Evolutionary conservation across 345 rosid species (phyloP).

Genomic region (Hibiscus mutabilis): DNA sequence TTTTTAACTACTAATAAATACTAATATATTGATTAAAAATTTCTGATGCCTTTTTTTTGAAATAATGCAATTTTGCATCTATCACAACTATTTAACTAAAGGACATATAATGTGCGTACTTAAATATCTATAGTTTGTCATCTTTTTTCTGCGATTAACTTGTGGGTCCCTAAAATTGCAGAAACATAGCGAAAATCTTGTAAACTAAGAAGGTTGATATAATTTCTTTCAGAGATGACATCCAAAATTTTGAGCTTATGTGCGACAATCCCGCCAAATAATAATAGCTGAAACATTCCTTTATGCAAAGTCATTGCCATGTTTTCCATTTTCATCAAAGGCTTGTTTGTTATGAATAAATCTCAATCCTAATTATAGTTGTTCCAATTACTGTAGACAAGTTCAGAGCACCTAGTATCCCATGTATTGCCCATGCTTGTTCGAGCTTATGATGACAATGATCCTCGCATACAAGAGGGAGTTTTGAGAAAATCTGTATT

Average conservation of each 20-base stretch:
- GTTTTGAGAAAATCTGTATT: slow-evolving; percentile 64
- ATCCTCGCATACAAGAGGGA: slow-evolving; percentile 95
- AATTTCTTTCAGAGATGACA: not conserved
- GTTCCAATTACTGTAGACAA: slow-evolving; percentile 47
- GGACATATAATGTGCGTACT: not conserved
- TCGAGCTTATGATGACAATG: slow-evolving; percentile 90
- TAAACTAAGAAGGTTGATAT: slow-evolving; percentile 1
- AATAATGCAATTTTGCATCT: not conserved
- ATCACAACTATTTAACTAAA: not conserved
- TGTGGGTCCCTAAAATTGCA: not conserved
- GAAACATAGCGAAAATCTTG: not conserved
- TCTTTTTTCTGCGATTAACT: not conserved
- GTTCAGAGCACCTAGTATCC: slow-evolving; percentile 56
- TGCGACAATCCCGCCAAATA: not conserved
- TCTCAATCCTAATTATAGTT: not conserved
- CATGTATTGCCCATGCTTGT: slow-evolving; percentile 77
- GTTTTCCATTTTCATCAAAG: not conserved
- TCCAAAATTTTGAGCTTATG: not conserved
- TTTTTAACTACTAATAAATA: not conserved
- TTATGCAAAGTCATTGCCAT: not conserved
- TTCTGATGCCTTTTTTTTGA: not conserved
- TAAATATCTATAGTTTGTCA: not conserved
- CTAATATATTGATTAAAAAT: not conserved
- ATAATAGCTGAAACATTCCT: not conserved
- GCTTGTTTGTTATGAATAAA: slow-evolving; percentile 8